These are phyloP conservation scores for Symbiodinium pilosum DNA, from an alignment of 73 alveolate species.

Conservation along the genomic window DNA sequence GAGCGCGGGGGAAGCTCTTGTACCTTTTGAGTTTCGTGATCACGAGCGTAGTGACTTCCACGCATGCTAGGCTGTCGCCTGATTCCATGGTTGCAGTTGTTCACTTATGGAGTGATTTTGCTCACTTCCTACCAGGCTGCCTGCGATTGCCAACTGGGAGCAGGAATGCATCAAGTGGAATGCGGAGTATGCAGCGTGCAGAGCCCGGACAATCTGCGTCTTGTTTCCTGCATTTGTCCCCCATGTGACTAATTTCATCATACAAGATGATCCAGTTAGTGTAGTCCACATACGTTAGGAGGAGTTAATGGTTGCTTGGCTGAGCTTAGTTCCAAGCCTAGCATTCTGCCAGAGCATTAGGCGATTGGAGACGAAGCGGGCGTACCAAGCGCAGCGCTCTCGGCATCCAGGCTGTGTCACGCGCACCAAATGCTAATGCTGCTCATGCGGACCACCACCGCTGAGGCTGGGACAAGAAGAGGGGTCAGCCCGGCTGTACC, in stretches of 20 bases:
- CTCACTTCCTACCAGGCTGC: slow-evolving; percentile 41
- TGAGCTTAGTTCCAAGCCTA: neutral
- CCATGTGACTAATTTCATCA: no score
- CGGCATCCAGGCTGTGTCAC: neutral
- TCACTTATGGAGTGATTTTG: no score
- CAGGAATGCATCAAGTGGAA: slow-evolving; percentile 57
- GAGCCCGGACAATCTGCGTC: neutral
- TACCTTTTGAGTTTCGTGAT: neutral
- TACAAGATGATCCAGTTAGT: no score
- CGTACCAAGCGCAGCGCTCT: slow-evolving; percentile 67
- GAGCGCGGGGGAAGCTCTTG: neutral
- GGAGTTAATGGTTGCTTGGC: neutral
- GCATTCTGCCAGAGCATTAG: neutral
- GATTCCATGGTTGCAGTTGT: no score
- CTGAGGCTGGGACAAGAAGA: slow-evolving; percentile 15
- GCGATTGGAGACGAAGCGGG: slow-evolving; percentile 67
- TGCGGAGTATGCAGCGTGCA: slow-evolving; percentile 21
- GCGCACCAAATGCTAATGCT: no score
- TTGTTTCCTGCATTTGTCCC: neutral
- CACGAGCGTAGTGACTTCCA: neutral
- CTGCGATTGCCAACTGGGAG: slow-evolving; percentile 82
- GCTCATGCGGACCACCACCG: no score
- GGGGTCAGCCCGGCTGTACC: neutral
- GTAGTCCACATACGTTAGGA: no score
- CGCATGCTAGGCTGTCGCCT: no score